A percentile compares a stretch with the other conserved stretches of the same genome.
Conservation (phyloP, 148 eudicot genomes). For the Dysphania ambrosioides region DNA sequence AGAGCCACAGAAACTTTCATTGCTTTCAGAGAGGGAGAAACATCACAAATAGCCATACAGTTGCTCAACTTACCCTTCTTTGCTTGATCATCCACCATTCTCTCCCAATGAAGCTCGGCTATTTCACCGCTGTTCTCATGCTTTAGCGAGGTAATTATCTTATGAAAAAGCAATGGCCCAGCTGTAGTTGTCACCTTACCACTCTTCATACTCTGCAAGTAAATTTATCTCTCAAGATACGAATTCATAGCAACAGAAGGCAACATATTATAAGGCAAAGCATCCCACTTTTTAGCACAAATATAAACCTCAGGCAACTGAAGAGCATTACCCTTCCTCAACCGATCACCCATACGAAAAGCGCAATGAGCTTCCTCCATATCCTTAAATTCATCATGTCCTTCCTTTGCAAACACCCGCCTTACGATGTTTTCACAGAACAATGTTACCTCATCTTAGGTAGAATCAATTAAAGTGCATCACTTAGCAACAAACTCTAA, state of each 20-base stretch:
- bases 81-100: conserved; percentile 41
- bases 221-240: too few relatives aligned
- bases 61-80: conserved; percentile 36
- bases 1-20: conserved; percentile 20
- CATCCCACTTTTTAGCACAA: conserved; percentile 38
- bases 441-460: conserved; percentile 18
- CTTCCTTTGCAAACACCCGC: conserved; percentile 31
- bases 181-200: conserved; percentile 47
- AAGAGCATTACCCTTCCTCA: conserved; percentile 39
- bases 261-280: conserved; percentile 1
- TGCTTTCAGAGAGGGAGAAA: too few relatives aligned
- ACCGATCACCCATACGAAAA: conserved; percentile 34
- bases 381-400: conserved; percentile 24
- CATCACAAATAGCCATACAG: conserved; percentile 37
- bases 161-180: conserved; percentile 48
- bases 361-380: conserved; percentile 15
- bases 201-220: conserved; percentile 35
- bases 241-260: conserved; percentile 20
- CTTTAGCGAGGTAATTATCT: too few relatives aligned
- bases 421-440: conserved; percentile 24
- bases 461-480: conserved; percentile 22
- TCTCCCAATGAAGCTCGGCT: conserved; percentile 49
- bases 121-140: too few relatives aligned
- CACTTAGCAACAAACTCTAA: conserved; percentile 17
- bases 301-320: conserved; percentile 41